Base-by-base conservation (phyloP, 2,329 filamentous ascomycete genomes). In the Zymoseptoria brevis region DNA sequence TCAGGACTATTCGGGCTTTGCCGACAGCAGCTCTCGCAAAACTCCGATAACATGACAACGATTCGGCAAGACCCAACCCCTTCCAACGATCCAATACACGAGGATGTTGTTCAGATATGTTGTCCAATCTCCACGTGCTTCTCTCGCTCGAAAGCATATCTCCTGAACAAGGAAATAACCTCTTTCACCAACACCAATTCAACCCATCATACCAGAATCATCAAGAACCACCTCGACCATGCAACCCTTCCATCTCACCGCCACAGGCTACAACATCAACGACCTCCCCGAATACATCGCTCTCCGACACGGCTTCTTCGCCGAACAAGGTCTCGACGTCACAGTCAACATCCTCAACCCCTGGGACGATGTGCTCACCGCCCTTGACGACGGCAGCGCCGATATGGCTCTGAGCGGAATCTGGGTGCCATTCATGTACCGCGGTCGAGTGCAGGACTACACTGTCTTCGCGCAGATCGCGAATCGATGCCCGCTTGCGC, bases 281-380 rank as follows among this genome's bases (percentile, higher is more conserved):
- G 71, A 72, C 52, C 66, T 71, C 9, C 70, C 70, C 4, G 65
- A 72, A 56, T 71, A 6, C 61, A 72, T 71, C 57, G 69, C 69
- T 6, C 60, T 62, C 22, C 59, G 69, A 8, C 68, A 69, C 53
- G 69, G 68, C 16, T 71, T 71, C 62, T 71, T 72, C 65, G 30
- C 56, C 41, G 68, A 69, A 16, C 68, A 70, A 62, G 68, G 68
- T 9, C 64, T 72, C 45, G 66, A 70, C n/a, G 60, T 71, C 9
- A 64, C 60, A 16, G 67, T 68, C n/a, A 67, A 59, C 11, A 65
- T 72, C 19, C 69, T 68, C 16, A 59, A 30, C 7, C 68, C 68
- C 19, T 70, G 68, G 68, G 68, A 70, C 50, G 50, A 53, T 16
- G 67, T 70, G 4, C 65, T 70, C 21, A 61, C 62, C 24, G 63